Evolutionary conservation across 176 grass and related monocot genomes (phyloP).

Genomic region (Juncus effusus): DNA sequence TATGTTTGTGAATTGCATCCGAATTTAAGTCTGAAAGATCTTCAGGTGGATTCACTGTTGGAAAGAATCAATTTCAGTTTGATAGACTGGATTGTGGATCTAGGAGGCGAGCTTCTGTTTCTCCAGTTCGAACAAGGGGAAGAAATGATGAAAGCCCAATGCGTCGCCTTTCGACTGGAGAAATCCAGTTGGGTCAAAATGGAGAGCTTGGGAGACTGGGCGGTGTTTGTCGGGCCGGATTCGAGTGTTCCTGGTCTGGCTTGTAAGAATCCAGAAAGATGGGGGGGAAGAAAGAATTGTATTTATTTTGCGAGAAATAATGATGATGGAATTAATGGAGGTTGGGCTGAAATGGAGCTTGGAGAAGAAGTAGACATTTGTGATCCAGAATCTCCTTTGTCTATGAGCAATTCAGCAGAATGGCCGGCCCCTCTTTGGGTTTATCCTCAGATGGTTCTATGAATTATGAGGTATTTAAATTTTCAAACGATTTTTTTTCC

Average conservation of each 20-base stretch:
- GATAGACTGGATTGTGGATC: slow-evolving; percentile 2
- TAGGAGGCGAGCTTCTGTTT: slow-evolving; percentile 5
- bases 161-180: slow-evolving; percentile 5
- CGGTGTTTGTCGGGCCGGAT: neutral
- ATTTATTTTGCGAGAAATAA: slow-evolving; percentile 6
- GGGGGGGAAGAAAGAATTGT: slow-evolving; percentile 21
- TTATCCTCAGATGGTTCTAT: neutral
- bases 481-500: neutral
- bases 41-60: neutral
- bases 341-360: neutral
- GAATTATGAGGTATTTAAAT: too few species aligned
- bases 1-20: slow-evolving; percentile 13
- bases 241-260: neutral
- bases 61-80: neutral
- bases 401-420: neutral
- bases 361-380: slow-evolving; percentile 4
- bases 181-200: slow-evolving; percentile 17
- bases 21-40: slow-evolving; percentile 4
- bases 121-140: slow-evolving; percentile 1
- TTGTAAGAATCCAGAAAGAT: slow-evolving; percentile 11
- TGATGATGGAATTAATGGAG: neutral
- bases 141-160: neutral
- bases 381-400: neutral
- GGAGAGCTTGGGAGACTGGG: slow-evolving; percentile 9
- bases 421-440: neutral